Evolutionary conservation across 1,139 yeast genomes (phyloP).

Genomic region (Saccharomycopsis hybrid): DNA sequence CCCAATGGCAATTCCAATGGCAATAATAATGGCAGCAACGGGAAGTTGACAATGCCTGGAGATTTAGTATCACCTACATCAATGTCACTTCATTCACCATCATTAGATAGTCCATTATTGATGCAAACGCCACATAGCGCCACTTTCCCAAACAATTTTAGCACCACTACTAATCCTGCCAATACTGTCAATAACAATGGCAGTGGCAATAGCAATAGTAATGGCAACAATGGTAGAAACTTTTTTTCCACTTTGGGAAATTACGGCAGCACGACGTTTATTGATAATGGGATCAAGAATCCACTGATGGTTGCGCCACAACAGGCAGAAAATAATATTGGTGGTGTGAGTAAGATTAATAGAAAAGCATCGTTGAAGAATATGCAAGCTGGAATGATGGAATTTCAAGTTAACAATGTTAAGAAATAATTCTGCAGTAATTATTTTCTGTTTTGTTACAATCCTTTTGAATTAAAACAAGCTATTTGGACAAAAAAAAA

Average conservation of each 20-base stretch:
- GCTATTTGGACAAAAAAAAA: too few species aligned
- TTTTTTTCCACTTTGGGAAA: too few species aligned
- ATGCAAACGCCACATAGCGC: slow-evolving; percentile 15
- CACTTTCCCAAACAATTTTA: slow-evolving; percentile 2
- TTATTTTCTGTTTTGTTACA: too few species aligned
- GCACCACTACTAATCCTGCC: not conserved
- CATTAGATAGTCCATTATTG: slow-evolving; percentile 14
- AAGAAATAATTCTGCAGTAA: not conserved
- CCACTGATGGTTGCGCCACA: not conserved
- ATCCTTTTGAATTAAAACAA: too few species aligned
- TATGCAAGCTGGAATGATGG: slow-evolving; percentile 14
- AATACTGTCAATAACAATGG: not conserved
- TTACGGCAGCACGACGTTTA: slow-evolving; percentile 2
- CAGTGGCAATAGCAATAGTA: not conserved
- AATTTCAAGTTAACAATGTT: slow-evolving; percentile 5
- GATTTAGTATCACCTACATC: slow-evolving; percentile 15
- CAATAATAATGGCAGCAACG: not conserved
- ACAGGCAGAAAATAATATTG: not conserved
- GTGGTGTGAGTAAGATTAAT: not conserved
- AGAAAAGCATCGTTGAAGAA: slow-evolving; percentile 4
- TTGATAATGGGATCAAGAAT: slow-evolving; percentile 9
- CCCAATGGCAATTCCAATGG: slow-evolving; percentile 1
- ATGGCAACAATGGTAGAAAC: not conserved
- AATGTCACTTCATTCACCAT: slow-evolving; percentile 8
- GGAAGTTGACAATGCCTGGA: not conserved